These are phyloP conservation scores for Pyrenophora tritici-repentis DNA, from an alignment of 2,329 filamentous ascomycete species.

Conservation along the genomic window DNA sequence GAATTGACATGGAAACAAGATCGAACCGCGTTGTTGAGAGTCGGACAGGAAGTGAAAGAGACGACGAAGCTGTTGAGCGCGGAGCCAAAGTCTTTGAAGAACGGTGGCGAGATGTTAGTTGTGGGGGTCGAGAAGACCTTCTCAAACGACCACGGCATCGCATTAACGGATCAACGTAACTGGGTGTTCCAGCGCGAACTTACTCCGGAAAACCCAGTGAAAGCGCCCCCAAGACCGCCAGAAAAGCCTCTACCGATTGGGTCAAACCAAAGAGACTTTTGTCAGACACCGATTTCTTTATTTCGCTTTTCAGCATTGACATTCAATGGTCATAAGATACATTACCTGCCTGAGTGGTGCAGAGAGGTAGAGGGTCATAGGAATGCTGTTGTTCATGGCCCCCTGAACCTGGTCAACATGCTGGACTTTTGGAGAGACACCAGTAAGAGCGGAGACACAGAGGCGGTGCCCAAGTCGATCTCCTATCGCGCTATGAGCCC, in stretches of 20 bases:
- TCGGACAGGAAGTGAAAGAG: slow-evolving; percentile 47
- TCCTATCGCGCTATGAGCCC: slow-evolving; percentile 41
- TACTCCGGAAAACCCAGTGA: slow-evolving; percentile 46
- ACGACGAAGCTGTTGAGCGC: slow-evolving; percentile 53
- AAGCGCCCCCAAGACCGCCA: slow-evolving; percentile 21
- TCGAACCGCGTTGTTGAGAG: slow-evolving; percentile 22
- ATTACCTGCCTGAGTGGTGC: slow-evolving; percentile 76
- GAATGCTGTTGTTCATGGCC: slow-evolving; percentile 82
- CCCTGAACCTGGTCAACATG: slow-evolving; percentile 67
- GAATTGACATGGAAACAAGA: slow-evolving; percentile 62
- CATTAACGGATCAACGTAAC: slow-evolving; percentile 44
- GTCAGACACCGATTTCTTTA: slow-evolving; percentile 71
- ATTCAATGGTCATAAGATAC: slow-evolving; percentile 91
- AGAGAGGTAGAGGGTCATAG: slow-evolving; percentile 73
- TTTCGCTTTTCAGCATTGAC: slow-evolving; percentile 92
- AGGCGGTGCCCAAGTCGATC: slow-evolving; percentile 33
- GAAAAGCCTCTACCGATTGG: slow-evolving; percentile 27
- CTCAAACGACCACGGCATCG: slow-evolving; percentile 38
- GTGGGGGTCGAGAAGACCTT: slow-evolving; percentile 64
- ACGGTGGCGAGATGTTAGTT: slow-evolving; percentile 61
- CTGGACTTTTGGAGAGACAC: slow-evolving; percentile 43
- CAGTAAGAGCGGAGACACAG: slow-evolving; percentile 14
- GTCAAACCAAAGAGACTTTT: slow-evolving; percentile 56
- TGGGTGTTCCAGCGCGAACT: slow-evolving; percentile 53
- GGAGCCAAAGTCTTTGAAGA: slow-evolving; percentile 56